Evolutionary conservation across 2,329 filamentous ascomycete species (phyloP).

Genomic region (Thermothelomyces thermophilus): DNA sequence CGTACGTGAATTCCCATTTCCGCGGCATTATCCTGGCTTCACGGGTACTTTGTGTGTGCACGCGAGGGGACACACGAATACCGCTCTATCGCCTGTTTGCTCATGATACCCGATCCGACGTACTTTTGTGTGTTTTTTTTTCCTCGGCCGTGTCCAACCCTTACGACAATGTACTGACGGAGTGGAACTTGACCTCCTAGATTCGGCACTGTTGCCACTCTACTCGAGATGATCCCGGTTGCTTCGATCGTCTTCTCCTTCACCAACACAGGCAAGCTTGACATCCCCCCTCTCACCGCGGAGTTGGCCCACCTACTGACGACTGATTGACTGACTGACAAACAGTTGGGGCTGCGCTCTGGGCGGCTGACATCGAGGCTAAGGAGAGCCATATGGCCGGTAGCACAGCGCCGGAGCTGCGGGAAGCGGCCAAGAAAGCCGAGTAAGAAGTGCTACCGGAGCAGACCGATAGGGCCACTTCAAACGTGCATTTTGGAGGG

Average conservation of each 20-base stretch:
- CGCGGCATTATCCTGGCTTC: too few relatives aligned
- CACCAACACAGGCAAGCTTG: conserved; percentile 64
- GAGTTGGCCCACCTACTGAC: not conserved
- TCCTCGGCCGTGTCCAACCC: conserved; percentile 4
- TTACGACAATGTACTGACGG: conserved; percentile 8
- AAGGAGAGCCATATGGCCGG: conserved; percentile 44
- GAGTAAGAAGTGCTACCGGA: conserved; percentile 33
- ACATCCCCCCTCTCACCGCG: not conserved
- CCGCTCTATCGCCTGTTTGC: not conserved
- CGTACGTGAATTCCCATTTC: conserved; percentile 47
- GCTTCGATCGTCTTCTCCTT: conserved; percentile 79
- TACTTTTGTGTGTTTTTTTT: too few relatives aligned
- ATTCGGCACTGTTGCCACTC: conserved; percentile 65
- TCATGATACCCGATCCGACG: conserved; percentile 1
- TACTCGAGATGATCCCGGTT: conserved; percentile 80
- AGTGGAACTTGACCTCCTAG: conserved; percentile 41
- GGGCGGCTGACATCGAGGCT: conserved; percentile 78
- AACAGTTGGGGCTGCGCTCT: conserved; percentile 80
- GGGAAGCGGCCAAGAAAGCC: conserved; percentile 43
- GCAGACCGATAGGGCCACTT: not conserved
- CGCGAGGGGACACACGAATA: not conserved
- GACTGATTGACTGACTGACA: too few relatives aligned
- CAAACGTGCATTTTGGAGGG: conserved; percentile 16
- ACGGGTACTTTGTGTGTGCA: not conserved
- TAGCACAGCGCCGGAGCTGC: conserved; percentile 44